Evolutionary conservation across 306 rosid species (phyloP).

Genomic region (cucumber (Cucumis sativus)): DNA sequence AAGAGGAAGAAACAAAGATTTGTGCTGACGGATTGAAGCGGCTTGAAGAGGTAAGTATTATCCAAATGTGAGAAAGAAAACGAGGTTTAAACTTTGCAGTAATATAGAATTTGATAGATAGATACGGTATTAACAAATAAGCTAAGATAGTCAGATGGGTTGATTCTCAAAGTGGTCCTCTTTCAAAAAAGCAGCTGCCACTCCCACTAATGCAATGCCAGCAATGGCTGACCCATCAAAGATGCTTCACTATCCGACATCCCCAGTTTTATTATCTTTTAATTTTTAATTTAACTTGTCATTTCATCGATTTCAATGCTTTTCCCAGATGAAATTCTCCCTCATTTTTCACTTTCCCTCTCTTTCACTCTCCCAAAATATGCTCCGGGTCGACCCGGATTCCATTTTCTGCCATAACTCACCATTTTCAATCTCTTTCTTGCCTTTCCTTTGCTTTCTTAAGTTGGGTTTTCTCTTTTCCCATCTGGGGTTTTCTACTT

Average conservation of each 20-base stretch:
- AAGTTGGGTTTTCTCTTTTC: background rate
- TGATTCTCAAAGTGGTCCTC: background rate
- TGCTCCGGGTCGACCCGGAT: background rate
- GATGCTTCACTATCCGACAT: conserved; percentile 3
- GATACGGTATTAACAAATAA: background rate
- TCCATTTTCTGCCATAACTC: background rate
- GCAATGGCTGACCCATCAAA: background rate
- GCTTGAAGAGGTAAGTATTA: too few relatives aligned
- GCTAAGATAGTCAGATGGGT: background rate
- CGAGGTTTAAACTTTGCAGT: background rate
- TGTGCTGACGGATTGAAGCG: too few relatives aligned
- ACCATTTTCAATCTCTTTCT: background rate
- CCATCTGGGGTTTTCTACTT: background rate
- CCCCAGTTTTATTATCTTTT: background rate
- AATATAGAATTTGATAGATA: background rate
- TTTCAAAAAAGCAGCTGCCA: conserved; percentile 1
- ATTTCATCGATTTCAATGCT: background rate
- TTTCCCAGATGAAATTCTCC: background rate
- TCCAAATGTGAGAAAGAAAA: background rate
- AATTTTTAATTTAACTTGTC: background rate
- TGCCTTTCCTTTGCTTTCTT: background rate
- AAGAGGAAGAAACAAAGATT: too few relatives aligned
- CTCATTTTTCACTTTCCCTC: background rate
- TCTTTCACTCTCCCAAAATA: background rate
- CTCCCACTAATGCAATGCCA: conserved; percentile 3